Conservation (phyloP, 345 rosid genomes). For the Citrus inodora region DNA sequence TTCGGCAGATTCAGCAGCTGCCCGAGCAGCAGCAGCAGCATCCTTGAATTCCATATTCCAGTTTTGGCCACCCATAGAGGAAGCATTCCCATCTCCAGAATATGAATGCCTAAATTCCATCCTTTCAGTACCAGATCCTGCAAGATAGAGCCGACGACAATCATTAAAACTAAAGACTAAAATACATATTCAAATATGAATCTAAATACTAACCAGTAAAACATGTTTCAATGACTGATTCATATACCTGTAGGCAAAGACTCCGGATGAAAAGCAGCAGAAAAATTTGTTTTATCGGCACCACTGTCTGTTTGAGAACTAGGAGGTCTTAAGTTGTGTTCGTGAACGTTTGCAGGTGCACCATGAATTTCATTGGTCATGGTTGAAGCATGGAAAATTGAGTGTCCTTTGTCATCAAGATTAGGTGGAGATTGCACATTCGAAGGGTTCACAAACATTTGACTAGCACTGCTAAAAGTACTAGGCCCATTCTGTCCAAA, state of each 20-base stretch:
- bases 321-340: slow-evolving; percentile 29
- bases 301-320: slow-evolving; percentile 25
- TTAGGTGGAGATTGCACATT: slow-evolving; percentile 23
- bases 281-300: slow-evolving; percentile 7
- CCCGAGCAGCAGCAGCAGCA: slow-evolving; percentile 88
- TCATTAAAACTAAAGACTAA: neutral
- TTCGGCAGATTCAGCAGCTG: slow-evolving; percentile 98
- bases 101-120: slow-evolving; percentile 37
- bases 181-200: neutral
- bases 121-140: slow-evolving; percentile 44
- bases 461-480: slow-evolving; percentile 31
- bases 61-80: slow-evolving; percentile 27
- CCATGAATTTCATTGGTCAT: slow-evolving; percentile 32
- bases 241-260: slow-evolving; percentile 37
- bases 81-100: slow-evolving; percentile 30
- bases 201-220: neutral
- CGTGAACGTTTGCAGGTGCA: slow-evolving; percentile 23
- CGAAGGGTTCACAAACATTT: slow-evolving; percentile 30
- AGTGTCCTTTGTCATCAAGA: slow-evolving; percentile 27
- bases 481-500: slow-evolving; percentile 64
- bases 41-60: slow-evolving; percentile 78
- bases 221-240: slow-evolving; percentile 1
- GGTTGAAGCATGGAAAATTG: slow-evolving; percentile 32
- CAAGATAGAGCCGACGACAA: neutral
- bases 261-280: slow-evolving; percentile 30